A percentile compares a stretch with the other conserved stretches of the same genome.
These are phyloP conservation scores for Bolboschoenus planiculmis DNA, from an alignment of 176 grass and related monocot species.

Conservation along the genomic window DNA sequence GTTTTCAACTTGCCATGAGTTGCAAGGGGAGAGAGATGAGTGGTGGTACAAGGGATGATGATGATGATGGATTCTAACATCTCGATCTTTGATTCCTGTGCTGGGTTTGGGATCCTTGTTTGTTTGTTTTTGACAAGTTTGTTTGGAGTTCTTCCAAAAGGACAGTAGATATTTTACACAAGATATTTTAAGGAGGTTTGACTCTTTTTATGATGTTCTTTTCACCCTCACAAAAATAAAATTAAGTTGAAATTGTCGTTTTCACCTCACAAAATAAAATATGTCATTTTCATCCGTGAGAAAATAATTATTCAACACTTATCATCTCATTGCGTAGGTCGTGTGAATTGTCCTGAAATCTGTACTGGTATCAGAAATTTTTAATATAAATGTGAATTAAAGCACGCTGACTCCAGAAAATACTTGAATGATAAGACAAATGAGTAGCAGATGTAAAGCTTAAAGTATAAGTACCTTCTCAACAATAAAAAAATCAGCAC, in stretches of 20 bases:
- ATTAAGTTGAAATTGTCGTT: background rate
- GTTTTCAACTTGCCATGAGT: background rate
- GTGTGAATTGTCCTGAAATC: background rate
- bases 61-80: slow-evolving; percentile 31
- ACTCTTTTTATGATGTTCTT: background rate
- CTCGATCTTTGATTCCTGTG: background rate
- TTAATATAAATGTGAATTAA: background rate
- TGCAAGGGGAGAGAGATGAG: slow-evolving; percentile 18
- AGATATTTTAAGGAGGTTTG: slow-evolving; percentile 32
- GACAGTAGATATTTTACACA: slow-evolving; percentile 32
- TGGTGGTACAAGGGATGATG: background rate
- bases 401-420: background rate
- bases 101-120: background rate
- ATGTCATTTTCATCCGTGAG: too few relatives aligned
- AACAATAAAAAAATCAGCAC: too few relatives aligned
- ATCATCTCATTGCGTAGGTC: background rate
- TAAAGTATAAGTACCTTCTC: background rate
- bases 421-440: background rate
- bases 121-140: slow-evolving; percentile 4
- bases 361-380: background rate
- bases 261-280: background rate
- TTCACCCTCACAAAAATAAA: background rate
- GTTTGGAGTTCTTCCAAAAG: slow-evolving; percentile 2
- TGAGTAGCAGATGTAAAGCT: background rate
- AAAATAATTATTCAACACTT: background rate